Percentiles rank a stretch among this genome's conserved stretches.
These are phyloP conservation scores for Plantago coronopus DNA, from an alignment of 305 asterid genomes.

Conservation along the genomic window DNA sequence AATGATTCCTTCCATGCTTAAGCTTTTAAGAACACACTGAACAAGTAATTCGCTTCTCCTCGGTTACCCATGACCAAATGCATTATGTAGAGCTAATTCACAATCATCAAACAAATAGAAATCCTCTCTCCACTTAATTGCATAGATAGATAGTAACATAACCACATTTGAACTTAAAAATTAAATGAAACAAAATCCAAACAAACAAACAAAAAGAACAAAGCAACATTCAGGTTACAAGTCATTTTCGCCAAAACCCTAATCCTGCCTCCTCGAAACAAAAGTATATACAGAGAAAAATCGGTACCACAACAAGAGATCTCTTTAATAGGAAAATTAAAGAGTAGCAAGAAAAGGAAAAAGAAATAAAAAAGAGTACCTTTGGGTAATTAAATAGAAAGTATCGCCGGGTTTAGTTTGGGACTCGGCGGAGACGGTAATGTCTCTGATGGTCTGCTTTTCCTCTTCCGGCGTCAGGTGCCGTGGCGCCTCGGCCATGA, in stretches of 20 bases:
- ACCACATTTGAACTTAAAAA: too few relatives aligned
- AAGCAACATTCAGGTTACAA: too few relatives aligned
- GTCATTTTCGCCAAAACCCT: slow-evolving; percentile 25
- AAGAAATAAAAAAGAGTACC: slow-evolving; percentile 31
- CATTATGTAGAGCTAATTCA: too few relatives aligned
- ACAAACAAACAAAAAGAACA: too few relatives aligned
- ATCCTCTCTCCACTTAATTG: too few relatives aligned
- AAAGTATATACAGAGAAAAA: slow-evolving; percentile 1
- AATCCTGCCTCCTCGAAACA: slow-evolving; percentile 22
- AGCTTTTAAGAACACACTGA: too few relatives aligned
- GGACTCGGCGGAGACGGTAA: slow-evolving; percentile 70
- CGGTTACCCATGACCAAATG: too few relatives aligned
- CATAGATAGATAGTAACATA: too few relatives aligned
- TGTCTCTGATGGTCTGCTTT: slow-evolving; percentile 71
- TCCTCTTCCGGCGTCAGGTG: slow-evolving; percentile 85
- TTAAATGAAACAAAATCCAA: too few relatives aligned
- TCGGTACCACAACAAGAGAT: slow-evolving; percentile 22
- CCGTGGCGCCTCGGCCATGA: slow-evolving; percentile 67
- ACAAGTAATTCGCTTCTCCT: too few relatives aligned
- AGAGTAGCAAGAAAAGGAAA: not conserved
- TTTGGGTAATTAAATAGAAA: slow-evolving; percentile 78
- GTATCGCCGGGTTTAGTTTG: slow-evolving; percentile 76
- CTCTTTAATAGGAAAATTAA: not conserved
- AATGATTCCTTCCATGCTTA: too few relatives aligned
- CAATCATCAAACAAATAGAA: too few relatives aligned